A percentile compares a stretch with the other conserved stretches of the same genome.
phyloP scores from a whole-genome alignment of 495 filamentous ascomycete genomes.

The Neurospora sublineolata region DNA sequence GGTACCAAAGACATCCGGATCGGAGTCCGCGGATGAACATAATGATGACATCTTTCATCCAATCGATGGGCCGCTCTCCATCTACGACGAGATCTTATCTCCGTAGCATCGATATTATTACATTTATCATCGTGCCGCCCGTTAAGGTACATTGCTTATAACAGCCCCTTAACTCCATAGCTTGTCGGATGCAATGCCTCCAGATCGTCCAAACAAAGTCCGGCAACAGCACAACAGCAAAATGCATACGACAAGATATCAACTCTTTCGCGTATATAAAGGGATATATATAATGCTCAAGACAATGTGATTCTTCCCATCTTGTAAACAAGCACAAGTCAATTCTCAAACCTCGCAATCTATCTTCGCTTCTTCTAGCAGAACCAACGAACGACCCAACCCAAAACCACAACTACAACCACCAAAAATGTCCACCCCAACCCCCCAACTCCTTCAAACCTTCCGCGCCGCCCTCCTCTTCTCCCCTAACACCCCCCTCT shows the following conservation, averaged over 20 bases:
- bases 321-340: background rate
- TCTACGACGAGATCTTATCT: background rate
- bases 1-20: background rate
- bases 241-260: background rate
- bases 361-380: background rate
- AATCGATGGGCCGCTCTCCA: no score
- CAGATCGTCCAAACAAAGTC: background rate
- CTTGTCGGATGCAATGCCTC: background rate
- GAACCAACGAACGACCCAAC: background rate
- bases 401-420: background rate
- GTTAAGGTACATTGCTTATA: background rate
- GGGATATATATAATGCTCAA: background rate
- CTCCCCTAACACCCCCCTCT: conserved; percentile 23
- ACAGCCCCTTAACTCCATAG: background rate
- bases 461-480: conserved; percentile 39
- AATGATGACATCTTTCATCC: background rate
- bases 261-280: background rate
- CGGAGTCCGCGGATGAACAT: background rate
- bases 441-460: no score
- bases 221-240: background rate
- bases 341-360: background rate
- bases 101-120: background rate
- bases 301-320: background rate
- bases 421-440: background rate
- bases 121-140: background rate